Conservation (phyloP, 2,329 filamentous ascomycete genomes). For the Penicillium hordei region DNA sequence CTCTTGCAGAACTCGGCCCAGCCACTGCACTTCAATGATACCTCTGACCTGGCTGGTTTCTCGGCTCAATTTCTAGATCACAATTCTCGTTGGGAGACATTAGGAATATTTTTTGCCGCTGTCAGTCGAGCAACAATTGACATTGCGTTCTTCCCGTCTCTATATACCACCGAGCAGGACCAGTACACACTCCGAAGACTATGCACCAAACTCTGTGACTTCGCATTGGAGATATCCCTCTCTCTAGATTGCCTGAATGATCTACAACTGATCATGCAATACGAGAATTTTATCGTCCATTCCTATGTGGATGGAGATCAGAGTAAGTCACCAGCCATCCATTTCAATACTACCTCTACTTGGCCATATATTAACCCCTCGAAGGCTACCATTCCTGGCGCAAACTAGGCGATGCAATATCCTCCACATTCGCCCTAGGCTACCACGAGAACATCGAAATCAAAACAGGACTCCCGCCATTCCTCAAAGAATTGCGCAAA, state of each 20-base stretch:
- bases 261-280: slow-evolving; percentile 48
- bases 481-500: slow-evolving; percentile 43
- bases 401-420: slow-evolving; percentile 48
- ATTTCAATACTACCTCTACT: background rate
- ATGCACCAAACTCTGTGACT: slow-evolving; percentile 34
- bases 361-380: background rate
- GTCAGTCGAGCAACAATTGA: slow-evolving; percentile 39
- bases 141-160: slow-evolving; percentile 27
- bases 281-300: slow-evolving; percentile 50
- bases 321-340: slow-evolving; percentile 31
- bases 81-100: slow-evolving; percentile 40
- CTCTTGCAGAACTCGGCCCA: slow-evolving; percentile 24
- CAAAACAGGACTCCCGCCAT: slow-evolving; percentile 30
- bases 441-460: slow-evolving; percentile 46
- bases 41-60: slow-evolving; percentile 18
- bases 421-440: slow-evolving; percentile 49
- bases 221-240: slow-evolving; percentile 39
- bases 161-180: slow-evolving; percentile 31
- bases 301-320: slow-evolving; percentile 48
- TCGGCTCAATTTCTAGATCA: slow-evolving; percentile 27
- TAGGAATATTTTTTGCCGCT: slow-evolving; percentile 42
- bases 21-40: slow-evolving; percentile 16
- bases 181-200: slow-evolving; percentile 29
- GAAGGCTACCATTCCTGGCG: slow-evolving; percentile 50
- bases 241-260: slow-evolving; percentile 43